Evolutionary conservation across 139 green algal genomes (phyloP), one percentile per base, ranked within the genome.

Genomic region (Chlorella ohadii): DNA sequence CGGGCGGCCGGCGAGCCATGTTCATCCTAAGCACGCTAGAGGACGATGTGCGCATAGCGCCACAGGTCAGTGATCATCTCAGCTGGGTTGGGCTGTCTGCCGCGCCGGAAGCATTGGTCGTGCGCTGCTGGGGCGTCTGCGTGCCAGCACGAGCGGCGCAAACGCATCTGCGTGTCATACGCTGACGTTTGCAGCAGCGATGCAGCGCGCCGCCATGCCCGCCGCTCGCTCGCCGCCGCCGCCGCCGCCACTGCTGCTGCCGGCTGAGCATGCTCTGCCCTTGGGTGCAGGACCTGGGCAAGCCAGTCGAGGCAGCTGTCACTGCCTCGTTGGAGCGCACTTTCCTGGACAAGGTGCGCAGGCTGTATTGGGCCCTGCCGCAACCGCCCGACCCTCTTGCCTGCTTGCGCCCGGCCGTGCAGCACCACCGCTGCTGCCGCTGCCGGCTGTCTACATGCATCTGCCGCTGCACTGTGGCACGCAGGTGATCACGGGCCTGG

Each of bases 11-110:
- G 51, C 51, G 51, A 22, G 36, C 56, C 0, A 98, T 98, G 94
- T 98, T 98, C 63, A 84, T 94, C 4, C 65, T 96, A 2, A 88
- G 64, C 2, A 77, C 78, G 1, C 36, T 98, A 4, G 91, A 97
- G 41, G 93, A 96, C 72, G 92, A 94, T 44, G 81, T 98, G 2
- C 87, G 93, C 1, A 89, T 98, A 17, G 70, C 87, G 36, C 95
- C 95, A 4, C 65, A 88, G 79, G 85, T 89, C 34, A 1, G 41
- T 59, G 51, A 59, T 59, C 51, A 13, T 13, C 9, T 9, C 51
- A 22, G 51, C 11, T 13, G 51, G 15, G 51, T 13, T 22, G 9
- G 11, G 51, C 15, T 59, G 51, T 13, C 2, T 22, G 3, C 51
- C 3, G 51, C 51, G 51, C 15, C 51, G 51, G 51, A 59, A 59